Base-by-base conservation (phyloP, 2,329 filamentous ascomycete species). In the Lecanoromycetidae sp. region DNA sequence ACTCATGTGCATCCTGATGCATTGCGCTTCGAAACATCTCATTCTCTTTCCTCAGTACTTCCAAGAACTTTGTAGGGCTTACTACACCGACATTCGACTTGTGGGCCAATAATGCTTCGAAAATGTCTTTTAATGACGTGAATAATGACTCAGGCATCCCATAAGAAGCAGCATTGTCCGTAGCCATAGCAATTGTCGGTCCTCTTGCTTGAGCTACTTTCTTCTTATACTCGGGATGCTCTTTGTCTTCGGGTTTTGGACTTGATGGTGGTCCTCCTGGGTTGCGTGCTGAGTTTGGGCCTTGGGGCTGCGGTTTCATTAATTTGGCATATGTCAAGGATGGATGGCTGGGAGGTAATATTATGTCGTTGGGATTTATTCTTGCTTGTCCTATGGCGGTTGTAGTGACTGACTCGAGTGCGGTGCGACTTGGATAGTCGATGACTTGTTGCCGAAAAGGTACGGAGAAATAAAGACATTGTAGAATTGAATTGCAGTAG, bases 1-100 rank as follows among this genome's bases (percentile, higher is more conserved):
- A 98, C 61, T 98, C 91, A 63, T 98, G 91, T 1, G 91, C 91
- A 62, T 98, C 91, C 62, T 98, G 91, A 63, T 98, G 91, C 85
- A 95, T 94, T 3, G 88, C 85, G 32, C 87, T 90, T 49, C 87
- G 80, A 59, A 98, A 98, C 82, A 94, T 88, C 63, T 98, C 91
- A 61, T 98, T 94, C 57, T 96, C 87, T 53, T 84, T 79, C 60
- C 88, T 86, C 59, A 98, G 79, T 22, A 95, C 88, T 60, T 98
- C 90, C 29, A 98, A 72, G 54, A 98, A 95, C 52, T 88, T 82
- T 58, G 90, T 82, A 1, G 91, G 91, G 59, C 88, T 94, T 34
- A 96, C 75, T 9, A 98, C 87, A 13, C 91, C 91, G 5, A 85
- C 91, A 47, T 87, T 80, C 33, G 84, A 84, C 51, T 78, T 72